Evolutionary conservation across 164 flowering plant species (phyloP), one percentile per base, ranked within the genome.

Genomic region (Piper longum): DNA sequence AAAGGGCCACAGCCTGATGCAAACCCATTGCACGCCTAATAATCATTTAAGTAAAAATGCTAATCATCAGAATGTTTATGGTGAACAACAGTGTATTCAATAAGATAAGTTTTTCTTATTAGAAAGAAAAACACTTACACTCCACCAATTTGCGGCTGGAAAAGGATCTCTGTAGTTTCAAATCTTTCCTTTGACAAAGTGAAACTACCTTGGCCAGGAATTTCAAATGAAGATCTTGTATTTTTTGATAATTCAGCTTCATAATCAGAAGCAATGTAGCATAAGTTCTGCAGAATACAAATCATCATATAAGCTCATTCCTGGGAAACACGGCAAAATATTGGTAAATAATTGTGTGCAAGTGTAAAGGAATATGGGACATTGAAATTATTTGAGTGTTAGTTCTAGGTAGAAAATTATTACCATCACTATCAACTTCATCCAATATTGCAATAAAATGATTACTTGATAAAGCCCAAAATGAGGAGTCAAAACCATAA

Each of bases 261-360:
- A 72, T 88, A 93, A 77, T 93, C 89, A 73, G 69, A 62, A 75
- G 98, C 97, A 73, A 88, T 92, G 72, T 89, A 93, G 77, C 98
- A 93, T 2, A 88, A 80, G 19, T 84, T 85, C 96, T 93, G 88
- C 44, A 72, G 64, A 48, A 9, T 48, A 66, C 59, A 7, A 66
- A 40, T 57, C 57, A 48, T 54, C 64, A 65, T 48, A 67, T 57
- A 60, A 71, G 66, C 16, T 43, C 59, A 43, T 56, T 19, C 41
- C 44, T 16, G 6, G 64, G 36, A 26, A 41, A 52, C 39, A 19
- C 44, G 59, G 45, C n/a, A 40, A 51, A 44, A 44, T 44, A 5
- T 44, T 44, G 48, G 11, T 5, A 44, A 5, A 44, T 9, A 44
- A 9, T 44, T 9, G 14, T 48, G 3, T 48, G 7, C 12, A 2